These are phyloP conservation scores for Cercospora zeae-maydis DNA, from an alignment of 2,329 filamentous ascomycete species.

Conservation along the genomic window DNA sequence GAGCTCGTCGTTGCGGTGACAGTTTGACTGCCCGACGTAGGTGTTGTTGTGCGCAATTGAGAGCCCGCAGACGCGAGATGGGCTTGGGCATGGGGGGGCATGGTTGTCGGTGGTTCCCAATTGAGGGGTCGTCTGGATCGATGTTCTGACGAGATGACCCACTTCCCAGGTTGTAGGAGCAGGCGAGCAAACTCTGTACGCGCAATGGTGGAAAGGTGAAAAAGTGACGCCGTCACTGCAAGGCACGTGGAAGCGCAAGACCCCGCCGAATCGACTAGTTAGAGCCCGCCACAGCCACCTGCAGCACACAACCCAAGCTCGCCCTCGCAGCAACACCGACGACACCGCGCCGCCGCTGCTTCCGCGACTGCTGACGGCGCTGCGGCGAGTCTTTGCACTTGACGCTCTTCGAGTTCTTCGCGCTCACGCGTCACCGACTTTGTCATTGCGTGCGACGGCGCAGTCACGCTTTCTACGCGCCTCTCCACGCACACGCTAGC, in stretches of 20 bases:
- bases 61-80: slow-evolving; percentile 13
- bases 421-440: background rate
- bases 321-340: background rate
- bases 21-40: slow-evolving; percentile 35
- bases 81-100: slow-evolving; percentile 12
- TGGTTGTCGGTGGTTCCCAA: background rate
- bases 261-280: background rate
- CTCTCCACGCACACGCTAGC: background rate
- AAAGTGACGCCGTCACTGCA: slow-evolving; percentile 3
- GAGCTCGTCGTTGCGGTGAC: slow-evolving; percentile 29
- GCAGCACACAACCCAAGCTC: slow-evolving; percentile 1
- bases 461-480: slow-evolving; percentile 2
- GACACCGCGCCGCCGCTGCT: background rate
- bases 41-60: slow-evolving; percentile 24
- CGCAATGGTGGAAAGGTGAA: background rate
- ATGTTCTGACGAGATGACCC: background rate
- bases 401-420: background rate
- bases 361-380: background rate
- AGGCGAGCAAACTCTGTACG: background rate
- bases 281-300: background rate
- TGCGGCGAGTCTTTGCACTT: background rate
- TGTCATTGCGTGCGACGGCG: background rate
- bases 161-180: background rate
- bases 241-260: background rate
- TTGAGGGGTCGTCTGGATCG: background rate